These are phyloP conservation scores for Gossypium longicalyx DNA, from an alignment of 345 rosid species.

Conservation along the genomic window DNA sequence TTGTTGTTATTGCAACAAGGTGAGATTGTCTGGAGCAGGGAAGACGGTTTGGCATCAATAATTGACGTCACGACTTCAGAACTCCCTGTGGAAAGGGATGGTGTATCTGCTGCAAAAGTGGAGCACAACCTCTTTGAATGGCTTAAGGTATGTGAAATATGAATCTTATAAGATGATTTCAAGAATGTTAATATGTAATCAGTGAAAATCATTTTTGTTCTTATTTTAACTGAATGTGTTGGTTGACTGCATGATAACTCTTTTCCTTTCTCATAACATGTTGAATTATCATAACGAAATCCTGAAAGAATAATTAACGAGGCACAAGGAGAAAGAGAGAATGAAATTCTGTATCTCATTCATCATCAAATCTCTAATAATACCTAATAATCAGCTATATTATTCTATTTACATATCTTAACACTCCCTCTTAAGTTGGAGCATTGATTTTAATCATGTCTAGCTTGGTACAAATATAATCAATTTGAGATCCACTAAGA, in stretches of 20 bases:
- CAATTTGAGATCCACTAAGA: too few species aligned
- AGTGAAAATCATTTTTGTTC: neutral
- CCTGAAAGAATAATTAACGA: too few species aligned
- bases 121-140: constrained; percentile 90
- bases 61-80: constrained; percentile 77
- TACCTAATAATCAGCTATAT: too few species aligned
- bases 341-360: too few species aligned
- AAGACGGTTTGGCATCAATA: constrained; percentile 89
- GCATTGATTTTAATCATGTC: too few species aligned
- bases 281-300: neutral
- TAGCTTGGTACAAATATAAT: too few species aligned
- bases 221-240: neutral
- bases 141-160: constrained; percentile 66
- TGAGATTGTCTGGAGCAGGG: constrained; percentile 89
- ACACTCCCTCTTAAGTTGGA: too few species aligned
- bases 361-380: too few species aligned
- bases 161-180: constrained; percentile 2
- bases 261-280: neutral
- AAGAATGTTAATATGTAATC: constrained; percentile 1
- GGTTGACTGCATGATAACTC: neutral
- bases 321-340: too few species aligned
- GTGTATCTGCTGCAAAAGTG: constrained; percentile 61
- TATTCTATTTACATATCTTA: too few species aligned
- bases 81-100: constrained; percentile 4
- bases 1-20: constrained; percentile 89